Conservation (phyloP, 108 stramenopile genomes). For the Skeletonema menzelii region DNA sequence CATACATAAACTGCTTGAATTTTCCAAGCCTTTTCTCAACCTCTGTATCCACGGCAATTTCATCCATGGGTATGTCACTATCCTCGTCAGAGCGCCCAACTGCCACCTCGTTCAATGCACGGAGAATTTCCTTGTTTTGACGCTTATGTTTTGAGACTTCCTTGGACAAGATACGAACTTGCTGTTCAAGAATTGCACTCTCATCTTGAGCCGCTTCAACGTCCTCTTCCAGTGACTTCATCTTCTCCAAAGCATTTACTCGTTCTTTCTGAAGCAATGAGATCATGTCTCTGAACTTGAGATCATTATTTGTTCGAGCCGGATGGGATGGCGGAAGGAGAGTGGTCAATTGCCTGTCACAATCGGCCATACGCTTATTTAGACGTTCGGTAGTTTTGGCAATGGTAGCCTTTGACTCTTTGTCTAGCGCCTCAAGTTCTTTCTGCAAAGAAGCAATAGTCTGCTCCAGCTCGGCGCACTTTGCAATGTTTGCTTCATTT, state of each 20-base stretch:
- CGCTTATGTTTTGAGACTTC: slow-evolving; percentile 15
- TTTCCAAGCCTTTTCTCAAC: slow-evolving; percentile 9
- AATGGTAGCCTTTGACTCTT: slow-evolving; percentile 3
- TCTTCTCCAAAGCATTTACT: background rate
- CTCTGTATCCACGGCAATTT: slow-evolving; percentile 4
- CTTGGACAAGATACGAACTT: slow-evolving; percentile 9
- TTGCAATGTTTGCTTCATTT: slow-evolving; percentile 15
- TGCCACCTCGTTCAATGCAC: slow-evolving; percentile 10
- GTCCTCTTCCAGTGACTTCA: slow-evolving; percentile 1
- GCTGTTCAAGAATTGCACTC: slow-evolving; percentile 17
- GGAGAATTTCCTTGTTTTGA: slow-evolving; percentile 15
- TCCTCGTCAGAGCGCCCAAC: slow-evolving; percentile 21
- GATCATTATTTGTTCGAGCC: background rate
- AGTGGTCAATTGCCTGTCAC: slow-evolving; percentile 10
- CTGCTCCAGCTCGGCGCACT: slow-evolving; percentile 3
- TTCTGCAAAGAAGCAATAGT: background rate
- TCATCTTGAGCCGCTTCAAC: slow-evolving; percentile 7
- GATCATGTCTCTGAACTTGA: slow-evolving; percentile 10
- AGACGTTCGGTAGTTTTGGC: background rate
- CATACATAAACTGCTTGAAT: background rate
- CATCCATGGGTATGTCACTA: slow-evolving; percentile 6
- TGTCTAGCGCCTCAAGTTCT: slow-evolving; percentile 3
- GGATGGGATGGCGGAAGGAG: background rate
- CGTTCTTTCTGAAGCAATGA: slow-evolving; percentile 6
- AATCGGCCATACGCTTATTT: slow-evolving; percentile 1